These are phyloP conservation scores for Moniliophthora roreri DNA, from an alignment of 1,284 basidiomycete genomes.

Conservation along the genomic window DNA sequence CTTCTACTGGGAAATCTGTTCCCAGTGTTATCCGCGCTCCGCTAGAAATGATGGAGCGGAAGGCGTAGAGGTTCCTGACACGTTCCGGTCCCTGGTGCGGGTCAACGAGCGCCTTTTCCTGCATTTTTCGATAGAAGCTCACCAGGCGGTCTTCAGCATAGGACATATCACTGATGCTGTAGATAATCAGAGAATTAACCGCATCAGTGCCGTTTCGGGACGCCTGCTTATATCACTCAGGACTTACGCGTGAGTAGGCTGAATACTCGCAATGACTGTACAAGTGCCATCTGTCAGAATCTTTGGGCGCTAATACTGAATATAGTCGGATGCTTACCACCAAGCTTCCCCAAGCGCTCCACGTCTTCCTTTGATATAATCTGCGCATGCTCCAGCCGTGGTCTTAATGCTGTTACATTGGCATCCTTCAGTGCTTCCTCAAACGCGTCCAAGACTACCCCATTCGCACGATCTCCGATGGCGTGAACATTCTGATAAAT, in stretches of 20 bases:
- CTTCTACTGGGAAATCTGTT: slow-evolving; percentile 51
- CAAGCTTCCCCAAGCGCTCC: slow-evolving; percentile 65
- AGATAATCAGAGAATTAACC: background rate
- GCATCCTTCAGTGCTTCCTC: slow-evolving; percentile 37
- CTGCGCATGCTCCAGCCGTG: slow-evolving; percentile 90
- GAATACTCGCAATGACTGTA: slow-evolving; percentile 86
- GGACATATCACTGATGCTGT: slow-evolving; percentile 87
- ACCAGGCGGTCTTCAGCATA: slow-evolving; percentile 83
- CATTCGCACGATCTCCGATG: slow-evolving; percentile 15
- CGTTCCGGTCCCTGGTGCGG: slow-evolving; percentile 20
- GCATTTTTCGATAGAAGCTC: slow-evolving; percentile 17
- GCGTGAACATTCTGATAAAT: slow-evolving; percentile 10
- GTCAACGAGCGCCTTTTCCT: slow-evolving; percentile 27
- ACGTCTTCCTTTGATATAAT: slow-evolving; percentile 76
- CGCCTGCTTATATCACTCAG: too few relatives aligned
- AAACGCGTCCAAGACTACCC: slow-evolving; percentile 60
- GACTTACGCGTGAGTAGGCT: slow-evolving; percentile 84
- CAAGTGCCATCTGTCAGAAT: background rate
- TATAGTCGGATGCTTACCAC: slow-evolving; percentile 46
- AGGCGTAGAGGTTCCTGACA: slow-evolving; percentile 7
- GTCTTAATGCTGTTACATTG: slow-evolving; percentile 50
- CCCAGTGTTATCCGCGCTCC: slow-evolving; percentile 12
- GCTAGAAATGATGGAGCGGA: slow-evolving; percentile 7
- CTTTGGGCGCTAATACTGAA: background rate
- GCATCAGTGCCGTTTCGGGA: background rate